Evolutionary conservation across 1,284 basidiomycete species (phyloP).

Genomic region (Ganoderma lucidum): DNA sequence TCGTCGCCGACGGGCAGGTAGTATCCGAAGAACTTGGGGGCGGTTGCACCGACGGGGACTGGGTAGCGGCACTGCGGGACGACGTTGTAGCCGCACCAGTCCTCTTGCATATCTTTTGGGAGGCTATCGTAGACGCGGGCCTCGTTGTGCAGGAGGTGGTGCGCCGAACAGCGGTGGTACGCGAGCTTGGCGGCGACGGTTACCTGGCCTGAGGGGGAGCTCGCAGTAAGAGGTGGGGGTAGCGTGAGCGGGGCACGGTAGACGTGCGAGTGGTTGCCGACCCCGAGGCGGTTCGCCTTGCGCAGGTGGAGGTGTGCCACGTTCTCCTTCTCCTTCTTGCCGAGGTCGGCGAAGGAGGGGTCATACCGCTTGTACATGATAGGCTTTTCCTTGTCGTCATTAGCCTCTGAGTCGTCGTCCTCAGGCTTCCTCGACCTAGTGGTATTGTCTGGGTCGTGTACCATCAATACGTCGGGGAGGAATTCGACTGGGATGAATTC

Average conservation of each 20-base stretch:
- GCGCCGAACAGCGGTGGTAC: conserved; percentile 28
- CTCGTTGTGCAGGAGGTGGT: conserved; percentile 46
- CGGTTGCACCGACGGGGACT: conserved; percentile 53
- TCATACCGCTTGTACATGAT: conserved; percentile 37
- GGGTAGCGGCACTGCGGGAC: conserved; percentile 50
- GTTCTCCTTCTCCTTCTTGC: conserved; percentile 14
- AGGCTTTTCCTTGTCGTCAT: conserved; percentile 8
- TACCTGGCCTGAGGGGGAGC: conserved; percentile 36
- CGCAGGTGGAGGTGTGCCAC: conserved; percentile 39
- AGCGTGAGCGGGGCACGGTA: conserved; percentile 43
- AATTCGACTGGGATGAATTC: conserved; percentile 43
- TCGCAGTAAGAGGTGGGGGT: conserved; percentile 40
- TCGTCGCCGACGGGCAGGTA: conserved; percentile 44
- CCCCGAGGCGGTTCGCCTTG: conserved; percentile 41
- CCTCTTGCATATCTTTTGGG: conserved; percentile 53
- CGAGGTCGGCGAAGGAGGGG: conserved; percentile 23
- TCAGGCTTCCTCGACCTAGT: conserved; percentile 9
- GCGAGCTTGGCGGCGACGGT: conserved; percentile 47
- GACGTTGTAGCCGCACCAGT: conserved; percentile 57
- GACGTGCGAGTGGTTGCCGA: conserved; percentile 46
- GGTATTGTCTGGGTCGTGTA: conserved; percentile 38
- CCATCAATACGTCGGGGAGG: conserved; percentile 44
- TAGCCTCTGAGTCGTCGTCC: not conserved
- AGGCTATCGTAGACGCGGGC: conserved; percentile 53
- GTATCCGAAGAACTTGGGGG: conserved; percentile 64